A percentile compares a stretch with the other conserved stretches of the same genome.
phyloP scores from a whole-genome alignment of 345 rosid genomes.

The Garcia nutans region DNA sequence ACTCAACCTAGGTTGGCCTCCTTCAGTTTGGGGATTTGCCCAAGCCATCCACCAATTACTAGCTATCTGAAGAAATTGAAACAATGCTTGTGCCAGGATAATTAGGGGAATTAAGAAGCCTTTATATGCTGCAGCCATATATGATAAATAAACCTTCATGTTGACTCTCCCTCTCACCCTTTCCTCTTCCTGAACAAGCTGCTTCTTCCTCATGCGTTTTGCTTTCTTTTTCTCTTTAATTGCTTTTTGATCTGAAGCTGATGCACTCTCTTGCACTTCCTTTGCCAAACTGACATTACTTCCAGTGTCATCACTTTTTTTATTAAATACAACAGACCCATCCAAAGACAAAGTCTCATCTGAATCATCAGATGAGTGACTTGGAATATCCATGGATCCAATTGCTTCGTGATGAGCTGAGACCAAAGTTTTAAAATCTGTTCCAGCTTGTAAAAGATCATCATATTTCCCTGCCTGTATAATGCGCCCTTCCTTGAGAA shows the following conservation, averaged over 20 bases:
- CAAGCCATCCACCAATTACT: constrained; percentile 99
- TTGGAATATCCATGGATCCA: constrained; percentile 92
- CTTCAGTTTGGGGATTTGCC: constrained; percentile 99
- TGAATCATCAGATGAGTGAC: constrained; percentile 83
- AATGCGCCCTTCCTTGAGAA: constrained; percentile 87
- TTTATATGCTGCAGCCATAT: constrained; percentile 97
- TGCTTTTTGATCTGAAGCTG: constrained; percentile 73
- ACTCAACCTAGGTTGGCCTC: constrained; percentile 75
- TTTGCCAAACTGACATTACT: constrained; percentile 66
- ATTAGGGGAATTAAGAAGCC: constrained; percentile 88
- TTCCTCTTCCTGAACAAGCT: constrained; percentile 99
- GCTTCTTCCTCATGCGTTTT: constrained; percentile 85
- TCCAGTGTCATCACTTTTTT: constrained; percentile 55
- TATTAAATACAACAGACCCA: constrained; percentile 35
- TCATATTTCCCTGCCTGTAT: constrained; percentile 97
- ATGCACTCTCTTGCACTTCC: constrained; percentile 82
- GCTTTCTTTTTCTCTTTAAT: constrained; percentile 85
- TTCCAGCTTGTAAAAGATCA: constrained; percentile 95
- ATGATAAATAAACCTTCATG: constrained; percentile 96
- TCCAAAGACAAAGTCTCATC: constrained; percentile 57
- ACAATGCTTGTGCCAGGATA: constrained; percentile 76
- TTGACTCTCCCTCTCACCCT: constrained; percentile 92
- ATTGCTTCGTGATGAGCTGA: constrained; percentile 98
- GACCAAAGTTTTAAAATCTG: constrained; percentile 88
- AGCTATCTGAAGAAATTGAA: constrained; percentile 98